phyloP scores from a whole-genome alignment of 805 yeast species.

The Zygotorulaspora sp. region DNA sequence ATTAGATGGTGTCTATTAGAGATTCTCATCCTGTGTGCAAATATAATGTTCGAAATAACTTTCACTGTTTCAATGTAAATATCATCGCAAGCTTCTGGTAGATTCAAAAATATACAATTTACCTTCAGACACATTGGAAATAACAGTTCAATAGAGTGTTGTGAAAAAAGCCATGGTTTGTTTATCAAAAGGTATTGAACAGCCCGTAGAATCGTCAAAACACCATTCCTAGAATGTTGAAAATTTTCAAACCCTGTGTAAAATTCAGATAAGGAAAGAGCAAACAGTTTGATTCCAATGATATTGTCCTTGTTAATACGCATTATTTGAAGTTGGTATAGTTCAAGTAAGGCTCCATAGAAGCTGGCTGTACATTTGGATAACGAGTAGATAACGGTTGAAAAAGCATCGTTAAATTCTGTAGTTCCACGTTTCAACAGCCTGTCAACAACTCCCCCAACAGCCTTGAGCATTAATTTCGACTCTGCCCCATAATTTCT shows the following conservation, averaged over 20 bases:
- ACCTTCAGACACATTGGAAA: constrained; percentile 34
- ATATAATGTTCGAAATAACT: constrained; percentile 54
- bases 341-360: constrained; percentile 20
- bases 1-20: constrained; percentile 70
- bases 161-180: constrained; percentile 56
- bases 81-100: constrained; percentile 20
- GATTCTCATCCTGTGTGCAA: constrained; percentile 66
- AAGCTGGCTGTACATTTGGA: constrained; percentile 4
- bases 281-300: constrained; percentile 26
- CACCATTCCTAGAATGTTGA: neutral
- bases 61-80: constrained; percentile 42
- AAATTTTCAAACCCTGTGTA: constrained; percentile 20
- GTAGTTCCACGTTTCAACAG: constrained; percentile 6
- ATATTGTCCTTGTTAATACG: constrained; percentile 23
- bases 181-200: constrained; percentile 45
- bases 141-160: constrained; percentile 58
- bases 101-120: constrained; percentile 2
- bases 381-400: constrained; percentile 14
- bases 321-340: constrained; percentile 17
- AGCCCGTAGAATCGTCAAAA: constrained; percentile 25
- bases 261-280: constrained; percentile 33
- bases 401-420: constrained; percentile 21
- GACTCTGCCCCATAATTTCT: constrained; percentile 24
- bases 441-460: constrained; percentile 15
- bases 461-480: constrained; percentile 19